phyloP scores from a whole-genome alignment of 495 filamentous ascomycete genomes.

The Aspergillus kassunensis region DNA sequence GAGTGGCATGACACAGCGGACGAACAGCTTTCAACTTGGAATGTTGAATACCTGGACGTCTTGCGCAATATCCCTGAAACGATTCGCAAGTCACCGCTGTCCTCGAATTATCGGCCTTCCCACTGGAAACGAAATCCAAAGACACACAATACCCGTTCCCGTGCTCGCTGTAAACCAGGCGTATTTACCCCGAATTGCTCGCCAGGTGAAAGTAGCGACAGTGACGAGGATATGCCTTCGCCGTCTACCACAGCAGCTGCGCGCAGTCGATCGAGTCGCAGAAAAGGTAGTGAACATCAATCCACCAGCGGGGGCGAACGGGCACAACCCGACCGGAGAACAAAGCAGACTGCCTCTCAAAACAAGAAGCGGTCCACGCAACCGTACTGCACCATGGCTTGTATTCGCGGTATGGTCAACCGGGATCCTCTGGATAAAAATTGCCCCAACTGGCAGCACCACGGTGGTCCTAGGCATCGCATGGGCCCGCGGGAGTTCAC shows the following conservation, averaged over 20 bases:
- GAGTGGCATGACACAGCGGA: constrained; percentile 36
- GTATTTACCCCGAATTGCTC: constrained; percentile 47
- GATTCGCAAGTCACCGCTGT: constrained; percentile 16
- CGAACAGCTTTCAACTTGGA: constrained; percentile 22
- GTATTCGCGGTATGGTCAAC: constrained; percentile 23
- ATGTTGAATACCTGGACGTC: constrained; percentile 28
- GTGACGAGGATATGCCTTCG: constrained; percentile 20
- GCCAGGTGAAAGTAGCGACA: constrained; percentile 21
- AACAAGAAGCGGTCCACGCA: constrained; percentile 9
- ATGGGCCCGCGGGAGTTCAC: constrained; percentile 20
- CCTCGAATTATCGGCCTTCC: constrained; percentile 28
- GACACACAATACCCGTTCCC: constrained; percentile 25
- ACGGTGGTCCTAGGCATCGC: constrained; percentile 14
- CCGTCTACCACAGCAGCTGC: constrained; percentile 21
- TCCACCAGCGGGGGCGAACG: constrained; percentile 6
- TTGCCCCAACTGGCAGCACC: constrained; percentile 22
- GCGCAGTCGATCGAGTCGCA: constrained; percentile 15
- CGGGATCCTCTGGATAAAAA: constrained; percentile 22
- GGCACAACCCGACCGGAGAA: constrained; percentile 8
- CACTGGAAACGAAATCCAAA: constrained; percentile 24
- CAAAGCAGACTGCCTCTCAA: constrained; percentile 15
- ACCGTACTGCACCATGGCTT: constrained; percentile 27
- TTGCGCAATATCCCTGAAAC: constrained; percentile 28
- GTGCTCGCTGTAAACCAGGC: constrained; percentile 20
- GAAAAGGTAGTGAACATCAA: constrained; percentile 9